A percentile compares a stretch with the other conserved stretches of the same genome.
These are phyloP conservation scores for Heracleum sosnowskyi DNA, from an alignment of 129 eudicot genomes.

Conservation along the genomic window DNA sequence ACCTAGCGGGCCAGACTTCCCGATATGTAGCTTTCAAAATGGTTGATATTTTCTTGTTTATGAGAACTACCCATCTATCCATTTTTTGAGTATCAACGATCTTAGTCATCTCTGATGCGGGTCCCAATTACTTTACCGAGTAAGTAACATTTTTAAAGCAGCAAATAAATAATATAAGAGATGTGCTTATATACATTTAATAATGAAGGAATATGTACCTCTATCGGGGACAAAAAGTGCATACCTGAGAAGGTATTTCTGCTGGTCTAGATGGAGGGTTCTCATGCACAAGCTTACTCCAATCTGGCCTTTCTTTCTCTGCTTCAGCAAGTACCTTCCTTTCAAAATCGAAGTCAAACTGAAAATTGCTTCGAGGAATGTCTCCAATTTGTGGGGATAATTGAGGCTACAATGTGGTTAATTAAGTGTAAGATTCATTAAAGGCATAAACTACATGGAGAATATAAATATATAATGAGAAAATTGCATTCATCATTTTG, in stretches of 20 bases:
- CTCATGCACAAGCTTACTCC: slow-evolving; percentile 86
- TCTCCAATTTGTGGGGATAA: slow-evolving; percentile 77
- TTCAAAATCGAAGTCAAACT: slow-evolving; percentile 83
- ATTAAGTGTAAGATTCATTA: background rate
- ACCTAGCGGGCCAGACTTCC: background rate
- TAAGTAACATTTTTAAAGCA: background rate
- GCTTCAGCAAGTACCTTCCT: slow-evolving; percentile 79
- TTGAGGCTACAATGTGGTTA: slow-evolving; percentile 50
- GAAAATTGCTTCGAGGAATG: slow-evolving; percentile 80
- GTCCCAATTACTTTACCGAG: background rate
- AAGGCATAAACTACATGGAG: background rate
- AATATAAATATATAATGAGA: background rate
- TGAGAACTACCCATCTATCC: background rate
- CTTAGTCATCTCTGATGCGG: background rate
- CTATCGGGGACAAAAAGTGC: background rate
- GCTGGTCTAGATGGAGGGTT: slow-evolving; percentile 54
- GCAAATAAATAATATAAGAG: background rate
- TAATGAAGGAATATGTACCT: background rate
- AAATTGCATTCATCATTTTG: background rate
- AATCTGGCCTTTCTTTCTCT: slow-evolving; percentile 70
- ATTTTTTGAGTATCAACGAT: background rate
- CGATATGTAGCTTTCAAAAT: background rate
- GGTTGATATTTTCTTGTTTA: no score
- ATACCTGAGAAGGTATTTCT: slow-evolving; percentile 48
- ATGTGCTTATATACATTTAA: background rate